Percentiles rank a stretch among this genome's conserved stretches.
phyloP scores from a whole-genome alignment of 805 yeast genomes.

The Lipomyces spencermartinsiae region DNA sequence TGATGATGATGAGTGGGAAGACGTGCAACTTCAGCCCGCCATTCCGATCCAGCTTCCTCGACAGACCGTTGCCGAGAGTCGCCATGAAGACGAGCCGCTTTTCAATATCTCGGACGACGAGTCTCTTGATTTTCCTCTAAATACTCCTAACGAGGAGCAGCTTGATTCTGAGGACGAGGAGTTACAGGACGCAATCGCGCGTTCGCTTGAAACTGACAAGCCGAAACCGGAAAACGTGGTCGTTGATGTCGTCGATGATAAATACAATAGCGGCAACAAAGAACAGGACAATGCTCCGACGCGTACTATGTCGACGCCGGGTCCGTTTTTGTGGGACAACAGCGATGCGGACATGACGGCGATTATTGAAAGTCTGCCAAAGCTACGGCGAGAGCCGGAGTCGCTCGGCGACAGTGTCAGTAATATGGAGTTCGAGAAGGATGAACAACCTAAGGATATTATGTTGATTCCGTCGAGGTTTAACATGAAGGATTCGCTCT shows the following conservation, averaged over 20 bases:
- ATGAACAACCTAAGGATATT: slow-evolving; percentile 4
- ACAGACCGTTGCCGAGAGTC: not conserved
- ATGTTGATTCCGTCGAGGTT: slow-evolving; percentile 22
- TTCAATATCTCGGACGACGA: slow-evolving; percentile 29
- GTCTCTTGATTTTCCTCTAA: slow-evolving; percentile 4
- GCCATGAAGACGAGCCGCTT: slow-evolving; percentile 18
- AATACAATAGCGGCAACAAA: not conserved
- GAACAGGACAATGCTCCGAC: not conserved
- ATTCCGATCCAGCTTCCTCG: not conserved
- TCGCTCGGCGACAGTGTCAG: not conserved
- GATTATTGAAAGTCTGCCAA: slow-evolving; percentile 28
- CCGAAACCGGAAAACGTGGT: not conserved
- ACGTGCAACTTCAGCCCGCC: slow-evolving; percentile 53
- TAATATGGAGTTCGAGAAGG: slow-evolving; percentile 1
- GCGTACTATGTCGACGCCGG: not conserved
- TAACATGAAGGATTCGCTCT: slow-evolving; percentile 25
- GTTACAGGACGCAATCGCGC: slow-evolving; percentile 30
- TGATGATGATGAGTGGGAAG: slow-evolving; percentile 68
- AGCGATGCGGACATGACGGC: slow-evolving; percentile 20
- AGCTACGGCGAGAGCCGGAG: slow-evolving; percentile 12
- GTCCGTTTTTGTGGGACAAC: slow-evolving; percentile 28
- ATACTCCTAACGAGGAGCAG: not conserved
- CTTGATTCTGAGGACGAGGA: slow-evolving; percentile 24
- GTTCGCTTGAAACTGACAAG: slow-evolving; percentile 14
- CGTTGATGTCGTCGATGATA: slow-evolving; percentile 4